Evolutionary conservation across 2,329 filamentous ascomycete species (phyloP).

Genomic region (Plectosphaerella sp.): DNA sequence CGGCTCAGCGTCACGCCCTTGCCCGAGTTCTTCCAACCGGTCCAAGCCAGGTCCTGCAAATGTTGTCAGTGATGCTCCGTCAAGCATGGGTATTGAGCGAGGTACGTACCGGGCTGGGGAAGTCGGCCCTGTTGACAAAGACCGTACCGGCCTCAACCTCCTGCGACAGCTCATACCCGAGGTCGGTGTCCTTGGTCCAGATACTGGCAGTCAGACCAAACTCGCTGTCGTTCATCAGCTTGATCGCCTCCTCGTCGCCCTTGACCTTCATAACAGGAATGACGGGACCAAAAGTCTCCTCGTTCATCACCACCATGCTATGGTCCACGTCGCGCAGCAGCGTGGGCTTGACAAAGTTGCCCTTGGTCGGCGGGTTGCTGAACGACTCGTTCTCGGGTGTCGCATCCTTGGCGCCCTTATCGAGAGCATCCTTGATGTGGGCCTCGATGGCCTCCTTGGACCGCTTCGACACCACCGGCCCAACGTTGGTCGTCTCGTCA

Average conservation of each 20-base stretch:
- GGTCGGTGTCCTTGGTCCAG: conserved; percentile 84
- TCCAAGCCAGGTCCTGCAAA: conserved; percentile 82
- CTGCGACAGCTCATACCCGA: conserved; percentile 72
- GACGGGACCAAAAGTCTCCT: conserved; percentile 92
- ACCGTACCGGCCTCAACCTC: conserved; percentile 89
- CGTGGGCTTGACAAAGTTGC: conserved; percentile 86
- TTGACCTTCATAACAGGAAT: conserved; percentile 87
- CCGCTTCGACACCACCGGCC: conserved; percentile 80
- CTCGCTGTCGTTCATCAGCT: conserved; percentile 89
- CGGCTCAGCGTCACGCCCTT: conserved; percentile 84
- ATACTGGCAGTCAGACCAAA: conserved; percentile 95
- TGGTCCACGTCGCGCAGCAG: conserved; percentile 77
- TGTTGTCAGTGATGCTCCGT: conserved; percentile 3
- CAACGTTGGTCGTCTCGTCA: conserved; percentile 73
- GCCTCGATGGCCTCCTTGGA: conserved; percentile 71
- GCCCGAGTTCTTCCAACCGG: conserved; percentile 95
- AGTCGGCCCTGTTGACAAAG: conserved; percentile 94
- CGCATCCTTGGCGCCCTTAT: conserved; percentile 76
- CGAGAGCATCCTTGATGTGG: conserved; percentile 77
- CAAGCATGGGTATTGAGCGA: conserved; percentile 11
- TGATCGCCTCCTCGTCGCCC: conserved; percentile 73
- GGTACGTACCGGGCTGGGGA: conserved; percentile 75
- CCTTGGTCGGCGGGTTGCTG: conserved; percentile 63
- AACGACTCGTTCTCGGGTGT: conserved; percentile 83
- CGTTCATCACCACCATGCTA: conserved; percentile 81